These are phyloP conservation scores for Pseudoscleropodium purum DNA, from an alignment of 225 moss, liverwort and hornwort genomes.

Conservation along the genomic window DNA sequence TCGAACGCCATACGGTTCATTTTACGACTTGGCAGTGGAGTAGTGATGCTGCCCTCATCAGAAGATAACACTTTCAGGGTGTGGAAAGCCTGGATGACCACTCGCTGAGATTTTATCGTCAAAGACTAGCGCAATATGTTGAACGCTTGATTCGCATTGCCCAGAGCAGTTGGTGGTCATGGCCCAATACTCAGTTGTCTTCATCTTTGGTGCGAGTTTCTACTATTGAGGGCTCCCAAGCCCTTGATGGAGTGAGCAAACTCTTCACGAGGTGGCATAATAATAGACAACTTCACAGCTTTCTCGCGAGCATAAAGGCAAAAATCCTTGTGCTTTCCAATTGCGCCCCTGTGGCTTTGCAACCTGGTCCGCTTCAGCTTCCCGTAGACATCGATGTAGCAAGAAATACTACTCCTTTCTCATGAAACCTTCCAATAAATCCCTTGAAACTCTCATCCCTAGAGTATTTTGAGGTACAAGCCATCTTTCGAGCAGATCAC, in stretches of 20 bases:
- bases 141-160: background rate
- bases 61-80: too few species aligned
- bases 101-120: rapidly evolving
- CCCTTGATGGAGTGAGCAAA: background rate
- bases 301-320: background rate
- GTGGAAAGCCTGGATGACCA: background rate
- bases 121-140: background rate
- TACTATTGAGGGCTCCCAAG: background rate
- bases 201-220: background rate
- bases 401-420: background rate
- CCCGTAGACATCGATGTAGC: background rate
- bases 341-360: background rate
- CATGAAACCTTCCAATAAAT: background rate
- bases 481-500: background rate
- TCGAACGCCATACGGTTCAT: background rate
- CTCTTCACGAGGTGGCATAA: slow-evolving; percentile 4
- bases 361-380: background rate
- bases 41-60: background rate
- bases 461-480: background rate
- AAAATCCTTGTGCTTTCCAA: background rate
- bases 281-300: background rate
- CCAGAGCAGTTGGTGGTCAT: background rate
- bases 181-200: background rate
- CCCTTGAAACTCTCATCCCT: background rate
- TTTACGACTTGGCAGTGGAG: background rate